Conservation (phyloP, 2,329 filamentous ascomycete species). For the Paraphaeosphaeria minitans region DNA sequence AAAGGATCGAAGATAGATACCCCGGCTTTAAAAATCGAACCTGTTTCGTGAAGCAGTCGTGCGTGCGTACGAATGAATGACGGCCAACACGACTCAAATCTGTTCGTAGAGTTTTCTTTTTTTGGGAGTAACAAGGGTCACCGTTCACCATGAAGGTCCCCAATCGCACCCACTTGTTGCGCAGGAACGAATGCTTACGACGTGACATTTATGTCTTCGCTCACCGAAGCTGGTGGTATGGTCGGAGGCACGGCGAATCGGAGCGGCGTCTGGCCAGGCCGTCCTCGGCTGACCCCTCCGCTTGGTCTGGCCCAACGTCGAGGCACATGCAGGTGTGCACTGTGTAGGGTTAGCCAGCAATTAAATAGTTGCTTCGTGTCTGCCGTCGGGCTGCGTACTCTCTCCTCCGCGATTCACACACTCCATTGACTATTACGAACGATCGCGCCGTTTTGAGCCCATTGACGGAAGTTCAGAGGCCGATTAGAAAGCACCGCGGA, state of each 20-base stretch:
- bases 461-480: not conserved
- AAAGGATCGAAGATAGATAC: slow-evolving; percentile 9
- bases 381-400: not conserved
- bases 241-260: slow-evolving; percentile 3
- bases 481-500: slow-evolving; percentile 15
- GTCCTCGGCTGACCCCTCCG: slow-evolving; percentile 4
- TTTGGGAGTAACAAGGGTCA: not conserved
- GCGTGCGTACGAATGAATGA: not conserved
- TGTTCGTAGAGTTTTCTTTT: not conserved
- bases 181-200: not conserved
- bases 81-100: not conserved
- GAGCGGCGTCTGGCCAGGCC: not conserved
- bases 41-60: not conserved
- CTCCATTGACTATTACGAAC: not conserved
- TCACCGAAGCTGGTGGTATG: not conserved
- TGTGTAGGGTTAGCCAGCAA: not conserved
- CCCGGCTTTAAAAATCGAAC: not conserved
- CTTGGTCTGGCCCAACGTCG: not conserved
- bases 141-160: not conserved
- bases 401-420: not conserved
- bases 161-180: not conserved
- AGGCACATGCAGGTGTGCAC: not conserved
- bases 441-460: not conserved
- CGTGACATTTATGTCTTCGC: not conserved
- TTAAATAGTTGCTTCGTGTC: not conserved